Base-by-base conservation (phyloP, 139 green algal genomes). In the Chlorella sp. region DNA sequence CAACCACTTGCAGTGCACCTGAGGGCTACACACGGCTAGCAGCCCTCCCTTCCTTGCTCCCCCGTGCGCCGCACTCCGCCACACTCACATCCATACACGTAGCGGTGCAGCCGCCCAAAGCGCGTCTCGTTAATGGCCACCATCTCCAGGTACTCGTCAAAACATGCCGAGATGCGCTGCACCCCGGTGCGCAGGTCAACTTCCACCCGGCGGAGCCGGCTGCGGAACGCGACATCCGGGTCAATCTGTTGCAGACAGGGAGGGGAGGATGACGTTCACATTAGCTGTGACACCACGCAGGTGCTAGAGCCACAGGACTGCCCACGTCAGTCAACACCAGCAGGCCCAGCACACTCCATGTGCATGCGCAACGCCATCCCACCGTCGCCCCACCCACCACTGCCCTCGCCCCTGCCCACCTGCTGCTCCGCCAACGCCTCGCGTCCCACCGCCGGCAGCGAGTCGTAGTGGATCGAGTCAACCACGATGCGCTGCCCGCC, bases 101-200 rank as follows among this genome's bases (percentile, higher is more conserved):
- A 78, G 6, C 63, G 56, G 79, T 95, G 86, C 4, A 74, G 65
- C 36, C 64, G 57, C 56, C 74, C 55, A 81, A 60, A 60, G 36
- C 32, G 32, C 34, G 34, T 36, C 28, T 76, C 71, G 60, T 88
- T 86, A 32, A 91, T 57, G 47, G 57, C 67, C 17, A 89, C 88
- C 85, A 95, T 95, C 84, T 95, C 92, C n/a, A 88, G 72, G 16
- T 91, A 91, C 63, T 90, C 67, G n/a, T 86, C 38, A n/a, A 67
- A 87, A n/a, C 34, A 5, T 25, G 38, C 78, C 28, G n/a, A 21
- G 23, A 89, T 36, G 36, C 57, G 60, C 81, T 83, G 39, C 32
- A 25, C 38, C 74, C 82, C 60, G 5, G 63, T 65, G 38, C 62
- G 2, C 25, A 94, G 65, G 41, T 95, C 87, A 17, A 88, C 63